phyloP scores from a whole-genome alignment of 441 rosid genomes.

The Croton laevigatus region DNA sequence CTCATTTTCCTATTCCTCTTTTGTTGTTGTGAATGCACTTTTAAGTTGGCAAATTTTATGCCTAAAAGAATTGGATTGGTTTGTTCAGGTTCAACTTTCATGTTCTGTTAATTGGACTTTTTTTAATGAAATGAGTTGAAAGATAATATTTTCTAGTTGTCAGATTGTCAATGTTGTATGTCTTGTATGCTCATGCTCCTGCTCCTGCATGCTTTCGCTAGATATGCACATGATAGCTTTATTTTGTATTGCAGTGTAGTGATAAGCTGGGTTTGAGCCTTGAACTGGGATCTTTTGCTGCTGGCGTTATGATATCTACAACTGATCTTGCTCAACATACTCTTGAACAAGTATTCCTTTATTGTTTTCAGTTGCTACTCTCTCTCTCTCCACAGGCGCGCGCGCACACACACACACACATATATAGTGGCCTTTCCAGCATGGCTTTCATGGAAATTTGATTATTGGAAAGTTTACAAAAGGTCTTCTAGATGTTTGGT shows the following conservation, averaged over 20 bases:
- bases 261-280: conserved; percentile 96
- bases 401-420: no score
- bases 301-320: conserved; percentile 97
- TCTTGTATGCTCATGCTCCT: conserved; percentile 3
- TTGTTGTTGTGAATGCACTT: conserved; percentile 4
- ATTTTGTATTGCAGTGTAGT: conserved; percentile 75
- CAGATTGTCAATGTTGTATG: not conserved
- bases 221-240: conserved; percentile 16
- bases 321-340: conserved; percentile 95
- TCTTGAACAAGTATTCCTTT: conserved; percentile 81
- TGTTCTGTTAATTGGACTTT: no score
- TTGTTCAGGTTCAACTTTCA: not conserved
- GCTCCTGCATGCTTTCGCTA: not conserved
- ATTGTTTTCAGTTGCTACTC: conserved; percentile 6
- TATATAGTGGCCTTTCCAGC: not conserved
- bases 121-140: not conserved
- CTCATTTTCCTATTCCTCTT: conserved; percentile 28
- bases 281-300: conserved; percentile 97
- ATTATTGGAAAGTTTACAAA: not conserved
- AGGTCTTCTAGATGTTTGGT: not conserved
- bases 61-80: not conserved
- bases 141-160: not conserved
- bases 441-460: not conserved
- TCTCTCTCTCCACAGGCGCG: no score
- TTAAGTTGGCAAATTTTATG: not conserved